Evolutionary conservation across 306 rosid species (phyloP).

Genomic region (Dryas octopetala): DNA sequence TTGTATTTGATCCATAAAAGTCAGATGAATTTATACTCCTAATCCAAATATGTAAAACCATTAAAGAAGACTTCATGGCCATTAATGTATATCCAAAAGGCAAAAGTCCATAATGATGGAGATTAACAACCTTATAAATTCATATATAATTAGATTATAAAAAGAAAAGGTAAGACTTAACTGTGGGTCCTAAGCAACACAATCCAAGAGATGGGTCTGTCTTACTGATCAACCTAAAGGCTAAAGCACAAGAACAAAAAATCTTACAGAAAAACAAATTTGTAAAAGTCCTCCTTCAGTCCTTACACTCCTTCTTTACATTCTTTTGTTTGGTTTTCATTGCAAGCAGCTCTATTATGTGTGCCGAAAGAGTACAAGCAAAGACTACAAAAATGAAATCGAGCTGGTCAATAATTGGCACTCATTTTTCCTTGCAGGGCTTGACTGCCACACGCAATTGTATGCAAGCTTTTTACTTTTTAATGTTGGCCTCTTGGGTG

Average conservation of each 20-base stretch:
- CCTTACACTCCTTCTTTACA: neutral
- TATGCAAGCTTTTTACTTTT: neutral
- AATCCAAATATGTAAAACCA: too few relatives aligned
- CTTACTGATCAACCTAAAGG: slow-evolving; percentile 21
- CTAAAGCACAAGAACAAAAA: neutral
- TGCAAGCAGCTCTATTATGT: neutral
- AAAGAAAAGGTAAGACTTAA: neutral
- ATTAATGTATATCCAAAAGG: neutral
- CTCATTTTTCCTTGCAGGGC: slow-evolving; percentile 16
- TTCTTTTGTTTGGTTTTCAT: neutral
- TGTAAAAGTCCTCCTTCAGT: neutral
- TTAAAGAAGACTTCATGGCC: too few relatives aligned
- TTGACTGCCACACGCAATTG: slow-evolving; percentile 13
- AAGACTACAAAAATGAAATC: neutral
- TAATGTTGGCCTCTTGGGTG: slow-evolving; percentile 20
- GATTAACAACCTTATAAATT: slow-evolving; percentile 20
- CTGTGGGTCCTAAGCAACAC: slow-evolving; percentile 23
- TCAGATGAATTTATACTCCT: too few relatives aligned
- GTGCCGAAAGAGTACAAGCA: neutral
- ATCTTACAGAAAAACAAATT: neutral
- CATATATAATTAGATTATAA: neutral
- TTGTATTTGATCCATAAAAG: too few relatives aligned
- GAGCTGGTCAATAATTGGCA: neutral
- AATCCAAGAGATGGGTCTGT: slow-evolving; percentile 13
- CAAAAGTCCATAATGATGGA: slow-evolving; percentile 9